Evolutionary conservation across 352 stramenopile species (phyloP), one percentile per base, ranked within the genome.

Genomic region (Phytophthora crassamura): DNA sequence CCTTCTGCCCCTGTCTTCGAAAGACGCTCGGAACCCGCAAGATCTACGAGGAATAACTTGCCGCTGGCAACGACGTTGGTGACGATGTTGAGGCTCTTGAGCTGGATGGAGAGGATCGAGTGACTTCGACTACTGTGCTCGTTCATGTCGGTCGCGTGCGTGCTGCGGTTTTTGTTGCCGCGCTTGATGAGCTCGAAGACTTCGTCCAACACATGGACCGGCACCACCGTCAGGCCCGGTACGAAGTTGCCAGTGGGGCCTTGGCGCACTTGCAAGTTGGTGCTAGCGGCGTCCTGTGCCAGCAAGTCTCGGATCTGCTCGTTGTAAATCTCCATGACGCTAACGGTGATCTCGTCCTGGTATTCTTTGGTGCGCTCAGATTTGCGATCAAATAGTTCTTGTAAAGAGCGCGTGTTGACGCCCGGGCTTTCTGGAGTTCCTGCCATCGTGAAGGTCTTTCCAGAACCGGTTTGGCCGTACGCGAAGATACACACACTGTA

Each of bases 241-340:
- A 95, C 87, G 43, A 95, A 95, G 64, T 95, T 96, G 40, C 88
- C 87, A 4, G 82, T 93, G 9, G 84, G 78, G 10, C 88, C 87
- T 66, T 94, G 86, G 2, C 85, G 87, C 25, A 95, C 86, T 59
- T 93, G 86, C 3, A 96, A 67, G 53, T 94, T 96, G 6, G 84
- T 93, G 45, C 65, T 93, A 2, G 80, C 77, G 33, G 84, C 84
- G 43, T 95, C 86, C 39, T 86, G 93, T 1, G 91, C 85, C 7
- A 99, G 63, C 34, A 98, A 77, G 82, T 99, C 96, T 38, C 90
- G 84, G 39, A 99, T 91, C 59, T 97, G 91, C 65, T 99, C 96
- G 65, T 99, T 98, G 77, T 98, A 98, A 30, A 99, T 98, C 77
- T 99, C 96, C 59, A 99, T 88, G 56, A 99, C 88, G 57, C 86